Evolutionary conservation across 768 basidiomycete genomes (phyloP).

Genomic region (Rhizopogon vesiculosus): DNA sequence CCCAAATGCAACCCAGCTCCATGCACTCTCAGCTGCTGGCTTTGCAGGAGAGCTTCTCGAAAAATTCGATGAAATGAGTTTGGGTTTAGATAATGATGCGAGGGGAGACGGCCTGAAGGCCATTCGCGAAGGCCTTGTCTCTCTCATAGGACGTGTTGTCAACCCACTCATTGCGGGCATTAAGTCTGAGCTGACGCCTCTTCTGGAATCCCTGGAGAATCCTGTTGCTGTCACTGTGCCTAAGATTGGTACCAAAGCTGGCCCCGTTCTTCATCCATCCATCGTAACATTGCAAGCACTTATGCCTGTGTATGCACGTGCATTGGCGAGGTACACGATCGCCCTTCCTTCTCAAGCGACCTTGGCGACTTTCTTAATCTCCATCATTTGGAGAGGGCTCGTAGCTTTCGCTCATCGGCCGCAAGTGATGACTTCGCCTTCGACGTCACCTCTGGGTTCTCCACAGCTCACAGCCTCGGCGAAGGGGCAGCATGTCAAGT

Average conservation of each 20-base stretch:
- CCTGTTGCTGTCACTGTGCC: conserved; percentile 26
- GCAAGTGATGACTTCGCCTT: conserved; percentile 26
- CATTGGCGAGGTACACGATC: conserved; percentile 51
- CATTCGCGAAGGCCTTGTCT: conserved; percentile 67
- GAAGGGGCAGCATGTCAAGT: conserved; percentile 39
- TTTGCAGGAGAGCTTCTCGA: conserved; percentile 74
- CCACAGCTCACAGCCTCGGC: conserved; percentile 21
- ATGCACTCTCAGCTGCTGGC: conserved; percentile 62
- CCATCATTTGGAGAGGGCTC: conserved; percentile 68
- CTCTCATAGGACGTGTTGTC: conserved; percentile 60
- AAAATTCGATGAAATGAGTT: conserved; percentile 59
- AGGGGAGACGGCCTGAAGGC: conserved; percentile 66
- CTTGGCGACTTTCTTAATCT: conserved; percentile 69
- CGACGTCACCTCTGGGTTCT: conserved; percentile 38
- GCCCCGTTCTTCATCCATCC: conserved; percentile 44
- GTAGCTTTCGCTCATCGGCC: conserved; percentile 66
- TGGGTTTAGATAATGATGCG: conserved; percentile 57
- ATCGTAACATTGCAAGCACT: conserved; percentile 51
- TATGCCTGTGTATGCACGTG: conserved; percentile 60
- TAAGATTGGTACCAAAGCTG: conserved; percentile 14
- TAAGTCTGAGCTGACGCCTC: conserved; percentile 53
- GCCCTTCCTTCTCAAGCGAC: conserved; percentile 51
- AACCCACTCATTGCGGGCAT: conserved; percentile 61
- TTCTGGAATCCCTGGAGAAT: conserved; percentile 59
- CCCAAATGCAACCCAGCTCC: conserved; percentile 62